Evolutionary conservation across 2,329 filamentous ascomycete genomes (phyloP).

Genomic region (Pseudophaeomoniella oleicola): DNA sequence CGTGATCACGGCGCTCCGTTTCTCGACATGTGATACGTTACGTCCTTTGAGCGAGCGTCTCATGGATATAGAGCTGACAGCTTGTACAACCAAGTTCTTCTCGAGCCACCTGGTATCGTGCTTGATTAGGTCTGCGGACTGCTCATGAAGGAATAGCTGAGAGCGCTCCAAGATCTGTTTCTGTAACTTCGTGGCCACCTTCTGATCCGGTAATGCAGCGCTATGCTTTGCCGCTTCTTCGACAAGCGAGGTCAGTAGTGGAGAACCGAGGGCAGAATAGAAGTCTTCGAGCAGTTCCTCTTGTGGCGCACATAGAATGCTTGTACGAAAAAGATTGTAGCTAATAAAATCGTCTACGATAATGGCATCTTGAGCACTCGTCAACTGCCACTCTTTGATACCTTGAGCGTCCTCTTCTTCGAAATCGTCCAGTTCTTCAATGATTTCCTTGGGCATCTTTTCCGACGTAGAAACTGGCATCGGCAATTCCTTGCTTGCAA

Average conservation of each 20-base stretch:
- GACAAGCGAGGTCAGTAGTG: constrained; percentile 61
- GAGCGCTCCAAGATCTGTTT: constrained; percentile 77
- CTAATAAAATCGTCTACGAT: constrained; percentile 79
- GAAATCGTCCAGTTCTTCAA: constrained; percentile 25
- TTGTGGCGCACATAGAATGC: constrained; percentile 73
- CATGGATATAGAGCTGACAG: constrained; percentile 65
- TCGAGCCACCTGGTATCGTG: constrained; percentile 87
- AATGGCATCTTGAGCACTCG: constrained; percentile 56
- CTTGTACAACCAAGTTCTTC: constrained; percentile 62
- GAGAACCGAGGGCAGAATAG: constrained; percentile 67
- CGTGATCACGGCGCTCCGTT: constrained; percentile 58
- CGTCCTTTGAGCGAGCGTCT: constrained; percentile 61
- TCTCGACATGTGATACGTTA: constrained; percentile 55
- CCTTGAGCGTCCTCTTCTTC: constrained; percentile 47
- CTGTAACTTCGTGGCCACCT: constrained; percentile 52
- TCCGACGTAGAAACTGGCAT: constrained; percentile 9
- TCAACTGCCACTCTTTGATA: constrained; percentile 67
- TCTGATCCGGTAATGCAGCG: constrained; percentile 49
- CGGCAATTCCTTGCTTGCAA: constrained; percentile 66
- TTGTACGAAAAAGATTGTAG: constrained; percentile 75
- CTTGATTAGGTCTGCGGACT: constrained; percentile 61
- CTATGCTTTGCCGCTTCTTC: constrained; percentile 66
- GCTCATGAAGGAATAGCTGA: constrained; percentile 79
- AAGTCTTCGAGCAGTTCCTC: constrained; percentile 78
- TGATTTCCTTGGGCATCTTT: constrained; percentile 6